Evolutionary conservation across 1,139 yeast genomes (phyloP), one percentile per base, ranked within the genome.

Genomic region (Groenewaldozyma sp.): DNA sequence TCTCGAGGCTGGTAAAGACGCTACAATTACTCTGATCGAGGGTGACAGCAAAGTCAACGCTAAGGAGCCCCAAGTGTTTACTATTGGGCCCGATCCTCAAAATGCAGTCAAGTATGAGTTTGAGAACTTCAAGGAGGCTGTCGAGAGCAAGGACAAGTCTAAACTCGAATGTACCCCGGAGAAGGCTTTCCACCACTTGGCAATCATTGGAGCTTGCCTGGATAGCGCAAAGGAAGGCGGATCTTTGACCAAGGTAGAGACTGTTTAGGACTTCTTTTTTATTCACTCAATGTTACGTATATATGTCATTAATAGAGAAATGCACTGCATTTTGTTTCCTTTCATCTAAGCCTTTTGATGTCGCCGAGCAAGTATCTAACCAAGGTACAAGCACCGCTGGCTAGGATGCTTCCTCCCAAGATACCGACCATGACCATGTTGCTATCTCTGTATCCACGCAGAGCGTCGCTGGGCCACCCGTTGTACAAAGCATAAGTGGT

Each of bases 181-280:
- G 47, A 71, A 68, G 46, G 87, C 94, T 9, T 87, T 82, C 76
- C 95, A 87, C 62, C 96, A 88, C 60, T 75, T 87, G 61, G 95
- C 95, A 7, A 74, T 84, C 51, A 76, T 88, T 44, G 93, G 76
- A 41, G 96, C 95, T 32, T 82, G 84, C 46, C 63, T 88, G 35
- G 79, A 81, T 47, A 79, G 93, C 44, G 74, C 87, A 31, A 58
- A 69, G 33, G 63, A 70, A 36, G 66, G 68, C 41, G 95, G 95
- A 49, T 61, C 65, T 40, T 62, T 72, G 32, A 78, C 78, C 24
- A 60, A 60, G 41, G 82, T 84, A 26, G 70, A 29, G 18, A 29
- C 33, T 17, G 33, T 29, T n/a, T 29, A 29, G n/a, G 16, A 27
- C 10, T 10, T 9, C n/a, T 27, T 27, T 9, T 9, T 13, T 27